Percentiles rank a stretch among this genome's conserved stretches.
Evolutionary conservation across 192 early-diverging fungal genomes (phyloP).

Genomic region (Geosiphon pyriformis): DNA sequence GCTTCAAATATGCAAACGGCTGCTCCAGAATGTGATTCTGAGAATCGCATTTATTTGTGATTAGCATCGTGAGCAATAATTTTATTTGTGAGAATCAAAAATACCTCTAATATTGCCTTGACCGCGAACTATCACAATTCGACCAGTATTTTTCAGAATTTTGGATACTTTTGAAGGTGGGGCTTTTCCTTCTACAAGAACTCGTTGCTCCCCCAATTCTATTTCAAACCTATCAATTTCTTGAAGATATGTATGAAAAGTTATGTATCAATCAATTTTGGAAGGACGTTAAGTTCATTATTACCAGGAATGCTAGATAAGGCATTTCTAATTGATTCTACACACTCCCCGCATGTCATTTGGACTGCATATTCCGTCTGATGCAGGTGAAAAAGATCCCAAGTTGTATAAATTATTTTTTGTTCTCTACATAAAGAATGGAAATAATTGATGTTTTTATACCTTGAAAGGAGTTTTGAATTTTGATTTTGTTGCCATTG

Average conservation of each 20-base stretch:
- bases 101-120: conserved; percentile 56
- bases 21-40: conserved; percentile 61
- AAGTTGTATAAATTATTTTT: no score
- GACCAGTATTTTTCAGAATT: conserved; percentile 66
- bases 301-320: conserved; percentile 43
- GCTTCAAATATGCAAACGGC: conserved; percentile 90
- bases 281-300: not conserved
- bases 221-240: conserved; percentile 63
- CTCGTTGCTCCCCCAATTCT: conserved; percentile 63
- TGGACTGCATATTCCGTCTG: conserved; percentile 81
- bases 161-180: conserved; percentile 60
- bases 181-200: conserved; percentile 69
- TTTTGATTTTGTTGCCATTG: no score
- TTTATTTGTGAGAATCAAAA: not conserved
- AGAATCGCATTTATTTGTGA: not conserved
- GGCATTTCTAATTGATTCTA: conserved; percentile 56
- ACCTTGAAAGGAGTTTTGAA: no score
- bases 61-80: not conserved
- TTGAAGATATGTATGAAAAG: conserved; percentile 14
- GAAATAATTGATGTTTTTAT: no score
- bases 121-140: conserved; percentile 72
- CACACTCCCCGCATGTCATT: conserved; percentile 81
- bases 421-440: no score
- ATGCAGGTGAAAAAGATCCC: no score
- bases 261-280: not conserved